phyloP scores from a whole-genome alignment of 73 alveolate genomes.

The Stentor coeruleus region DNA sequence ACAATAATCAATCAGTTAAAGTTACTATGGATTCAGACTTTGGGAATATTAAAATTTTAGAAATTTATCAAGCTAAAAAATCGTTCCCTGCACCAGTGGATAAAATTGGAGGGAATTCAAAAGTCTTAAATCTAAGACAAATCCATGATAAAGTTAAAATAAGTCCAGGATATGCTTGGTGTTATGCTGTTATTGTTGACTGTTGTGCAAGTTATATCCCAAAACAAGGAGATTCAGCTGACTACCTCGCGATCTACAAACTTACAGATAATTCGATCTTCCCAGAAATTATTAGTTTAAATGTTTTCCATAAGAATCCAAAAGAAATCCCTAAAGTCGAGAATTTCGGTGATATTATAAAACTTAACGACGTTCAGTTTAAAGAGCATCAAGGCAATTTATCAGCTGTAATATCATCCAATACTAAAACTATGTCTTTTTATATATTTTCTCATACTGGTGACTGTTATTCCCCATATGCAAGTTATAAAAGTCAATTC shows the following conservation, averaged over 20 bases:
- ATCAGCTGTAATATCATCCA: background rate
- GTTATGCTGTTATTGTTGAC: slow-evolving; percentile 20
- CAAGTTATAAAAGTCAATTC: slow-evolving; percentile 16
- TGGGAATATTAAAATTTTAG: background rate
- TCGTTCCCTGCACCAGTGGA: background rate
- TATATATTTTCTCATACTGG: background rate
- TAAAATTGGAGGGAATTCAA: background rate
- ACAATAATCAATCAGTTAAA: background rate
- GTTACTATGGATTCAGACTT: background rate
- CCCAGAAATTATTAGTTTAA: background rate
- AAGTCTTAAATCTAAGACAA: too few species aligned
- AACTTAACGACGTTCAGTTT: background rate
- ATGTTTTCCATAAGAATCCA: slow-evolving; percentile 12
- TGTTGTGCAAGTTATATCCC: background rate
- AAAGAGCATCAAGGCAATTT: slow-evolving; percentile 2
- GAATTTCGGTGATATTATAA: background rate
- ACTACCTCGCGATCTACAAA: background rate
- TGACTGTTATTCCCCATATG: background rate
- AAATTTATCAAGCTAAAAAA: too few species aligned
- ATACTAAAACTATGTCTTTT: background rate
- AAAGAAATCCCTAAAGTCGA: background rate
- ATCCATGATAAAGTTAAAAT: background rate
- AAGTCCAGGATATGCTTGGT: background rate
- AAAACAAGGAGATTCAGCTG: background rate
- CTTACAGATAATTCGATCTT: slow-evolving; percentile 15